phyloP scores from a whole-genome alignment of 2,329 filamentous ascomycete species.

The Akanthomyces dipterigenus region DNA sequence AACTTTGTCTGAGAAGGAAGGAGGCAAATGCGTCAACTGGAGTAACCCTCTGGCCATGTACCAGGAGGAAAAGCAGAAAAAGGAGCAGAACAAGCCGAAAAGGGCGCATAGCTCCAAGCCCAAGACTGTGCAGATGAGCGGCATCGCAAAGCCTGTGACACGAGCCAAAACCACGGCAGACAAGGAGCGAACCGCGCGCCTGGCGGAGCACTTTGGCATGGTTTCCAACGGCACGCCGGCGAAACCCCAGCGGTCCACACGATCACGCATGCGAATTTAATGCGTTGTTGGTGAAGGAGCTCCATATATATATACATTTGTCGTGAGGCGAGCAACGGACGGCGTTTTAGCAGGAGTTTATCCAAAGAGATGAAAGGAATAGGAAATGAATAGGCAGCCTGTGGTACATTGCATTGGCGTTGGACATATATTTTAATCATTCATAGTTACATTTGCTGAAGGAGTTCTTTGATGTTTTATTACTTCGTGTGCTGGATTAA shows the following conservation, averaged over 20 bases:
- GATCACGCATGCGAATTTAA: slow-evolving; percentile 9
- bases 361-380: background rate
- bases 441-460: background rate
- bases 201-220: slow-evolving; percentile 28
- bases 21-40: slow-evolving; percentile 28
- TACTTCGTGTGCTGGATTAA: background rate
- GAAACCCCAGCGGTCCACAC: slow-evolving; percentile 17
- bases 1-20: slow-evolving; percentile 13
- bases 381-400: background rate
- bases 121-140: slow-evolving; percentile 16
- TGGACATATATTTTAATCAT: background rate
- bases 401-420: background rate
- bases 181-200: slow-evolving; percentile 21
- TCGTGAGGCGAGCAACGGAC: background rate
- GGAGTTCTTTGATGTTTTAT: background rate
- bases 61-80: slow-evolving; percentile 17
- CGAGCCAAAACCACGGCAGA: slow-evolving; percentile 17
- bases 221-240: slow-evolving; percentile 29
- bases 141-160: slow-evolving; percentile 23
- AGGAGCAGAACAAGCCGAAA: slow-evolving; percentile 19
- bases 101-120: slow-evolving; percentile 5
- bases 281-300: background rate
- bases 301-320: background rate
- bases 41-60: slow-evolving; percentile 25
- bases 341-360: background rate